phyloP scores from a whole-genome alignment of 2,329 filamentous ascomycete species.

The Teratosphaeria viscida region DNA sequence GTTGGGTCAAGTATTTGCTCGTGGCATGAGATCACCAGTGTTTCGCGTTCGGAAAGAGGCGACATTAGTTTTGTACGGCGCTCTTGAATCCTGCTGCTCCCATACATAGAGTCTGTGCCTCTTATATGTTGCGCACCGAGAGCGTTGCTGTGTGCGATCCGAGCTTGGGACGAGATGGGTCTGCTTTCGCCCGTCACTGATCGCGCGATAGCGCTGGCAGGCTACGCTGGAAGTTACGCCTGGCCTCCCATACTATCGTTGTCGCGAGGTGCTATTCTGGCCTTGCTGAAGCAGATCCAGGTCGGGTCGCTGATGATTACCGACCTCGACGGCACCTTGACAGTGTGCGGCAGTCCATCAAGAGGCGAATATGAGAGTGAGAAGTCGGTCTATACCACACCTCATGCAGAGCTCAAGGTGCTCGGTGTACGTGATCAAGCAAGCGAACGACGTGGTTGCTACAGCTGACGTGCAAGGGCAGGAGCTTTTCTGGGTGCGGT shows the following conservation, averaged over 20 bases:
- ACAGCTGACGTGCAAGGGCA: constrained; percentile 13
- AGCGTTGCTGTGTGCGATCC: not conserved
- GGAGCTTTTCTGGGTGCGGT: constrained; percentile 60
- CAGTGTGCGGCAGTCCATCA: constrained; percentile 32
- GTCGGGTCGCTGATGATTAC: constrained; percentile 36
- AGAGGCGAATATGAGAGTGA: constrained; percentile 25
- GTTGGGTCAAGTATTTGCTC: not conserved
- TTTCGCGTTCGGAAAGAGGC: not conserved
- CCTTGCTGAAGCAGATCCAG: constrained; percentile 36
- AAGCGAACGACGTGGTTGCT: not conserved
- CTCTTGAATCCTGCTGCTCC: not conserved
- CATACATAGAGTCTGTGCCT: not conserved
- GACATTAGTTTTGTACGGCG: not conserved
- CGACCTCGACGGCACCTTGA: constrained; percentile 34
- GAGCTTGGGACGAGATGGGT: constrained; percentile 11
- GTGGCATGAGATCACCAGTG: not conserved
- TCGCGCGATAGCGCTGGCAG: constrained; percentile 31
- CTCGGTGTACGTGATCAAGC: constrained; percentile 26
- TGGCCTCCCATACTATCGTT: constrained; percentile 39
- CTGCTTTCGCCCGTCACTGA: constrained; percentile 28
- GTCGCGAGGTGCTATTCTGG: constrained; percentile 36
- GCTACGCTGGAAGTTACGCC: constrained; percentile 34
- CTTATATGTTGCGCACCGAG: not conserved
- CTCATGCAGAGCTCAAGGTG: constrained; percentile 47
- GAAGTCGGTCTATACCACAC: constrained; percentile 28